phyloP scores from a whole-genome alignment of 306 rosid species.

The Geum urbanum region DNA sequence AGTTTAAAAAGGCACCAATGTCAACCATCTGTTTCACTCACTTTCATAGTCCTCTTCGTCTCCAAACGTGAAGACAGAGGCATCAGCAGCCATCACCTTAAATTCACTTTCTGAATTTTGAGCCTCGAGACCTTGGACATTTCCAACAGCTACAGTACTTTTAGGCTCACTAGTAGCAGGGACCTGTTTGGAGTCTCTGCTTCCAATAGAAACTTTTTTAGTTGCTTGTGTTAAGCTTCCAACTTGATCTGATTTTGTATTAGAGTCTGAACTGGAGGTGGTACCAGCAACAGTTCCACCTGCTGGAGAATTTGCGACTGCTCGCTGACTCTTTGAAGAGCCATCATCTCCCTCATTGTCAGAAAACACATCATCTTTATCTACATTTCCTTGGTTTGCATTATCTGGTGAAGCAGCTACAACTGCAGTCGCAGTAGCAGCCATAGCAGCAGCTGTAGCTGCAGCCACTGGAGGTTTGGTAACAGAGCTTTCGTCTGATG shows the following conservation, averaged over 20 bases:
- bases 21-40: slow-evolving; percentile 42
- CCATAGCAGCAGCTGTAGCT: neutral
- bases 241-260: slow-evolving; percentile 41
- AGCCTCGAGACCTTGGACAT: slow-evolving; percentile 33
- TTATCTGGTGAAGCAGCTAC: slow-evolving; percentile 31
- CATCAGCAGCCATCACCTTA: slow-evolving; percentile 99
- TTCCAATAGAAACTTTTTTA: slow-evolving; percentile 64
- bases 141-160: slow-evolving; percentile 35
- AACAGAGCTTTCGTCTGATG: slow-evolving; percentile 65
- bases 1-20: slow-evolving; percentile 3
- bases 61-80: slow-evolving; percentile 92
- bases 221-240: slow-evolving; percentile 52
- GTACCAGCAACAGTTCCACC: slow-evolving; percentile 36
- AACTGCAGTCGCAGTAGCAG: too few relatives aligned
- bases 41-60: slow-evolving; percentile 95
- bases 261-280: slow-evolving; percentile 40
- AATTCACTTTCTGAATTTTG: slow-evolving; percentile 77
- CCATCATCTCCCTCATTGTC: slow-evolving; percentile 71
- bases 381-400: slow-evolving; percentile 37
- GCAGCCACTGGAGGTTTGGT: slow-evolving; percentile 34
- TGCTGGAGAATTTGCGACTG: slow-evolving; percentile 38
- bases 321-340: slow-evolving; percentile 60
- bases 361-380: slow-evolving; percentile 87
- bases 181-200: slow-evolving; percentile 29
- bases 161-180: slow-evolving; percentile 41